These are phyloP conservation scores for Vanderwaltozyma yarrowii DNA, from an alignment of 805 yeast genomes.

Conservation along the genomic window DNA sequence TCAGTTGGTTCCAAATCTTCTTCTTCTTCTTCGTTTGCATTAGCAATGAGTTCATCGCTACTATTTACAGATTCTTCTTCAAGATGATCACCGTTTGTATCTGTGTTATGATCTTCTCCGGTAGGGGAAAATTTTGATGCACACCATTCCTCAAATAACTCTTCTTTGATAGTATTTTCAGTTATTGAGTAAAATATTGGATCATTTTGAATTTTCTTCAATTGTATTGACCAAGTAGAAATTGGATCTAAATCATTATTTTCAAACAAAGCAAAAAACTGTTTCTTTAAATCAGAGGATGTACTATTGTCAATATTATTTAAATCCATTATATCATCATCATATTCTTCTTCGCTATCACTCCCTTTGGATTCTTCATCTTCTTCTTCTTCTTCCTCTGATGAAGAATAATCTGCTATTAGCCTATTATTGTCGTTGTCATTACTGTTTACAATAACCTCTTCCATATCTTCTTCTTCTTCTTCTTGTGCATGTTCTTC, in stretches of 20 bases:
- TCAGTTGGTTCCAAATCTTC: conserved; percentile 20
- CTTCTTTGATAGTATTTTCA: conserved; percentile 29
- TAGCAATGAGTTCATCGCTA: not conserved
- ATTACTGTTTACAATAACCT: not conserved
- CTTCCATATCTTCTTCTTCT: not conserved
- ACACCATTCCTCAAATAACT: conserved; percentile 40
- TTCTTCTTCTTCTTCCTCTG: conserved; percentile 9
- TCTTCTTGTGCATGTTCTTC: not conserved
- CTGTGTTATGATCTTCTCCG: too few species aligned
- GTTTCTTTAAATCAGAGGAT: conserved; percentile 2
- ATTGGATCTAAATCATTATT: conserved; percentile 32
- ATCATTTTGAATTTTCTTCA: conserved; percentile 33
- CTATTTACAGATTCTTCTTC: conserved; percentile 11
- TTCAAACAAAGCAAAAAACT: conserved; percentile 30
- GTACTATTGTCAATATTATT: conserved; percentile 14
- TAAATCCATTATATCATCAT: conserved; percentile 5
- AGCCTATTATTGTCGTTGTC: conserved; percentile 3
- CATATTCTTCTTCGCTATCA: conserved; percentile 6
- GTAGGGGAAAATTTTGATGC: conserved; percentile 2
- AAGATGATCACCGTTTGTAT: not conserved
- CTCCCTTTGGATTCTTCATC: not conserved
- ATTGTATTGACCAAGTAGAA: conserved; percentile 40
- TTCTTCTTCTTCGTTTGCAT: conserved; percentile 7
- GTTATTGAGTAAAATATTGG: conserved; percentile 31
- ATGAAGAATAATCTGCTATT: conserved; percentile 17